Evolutionary conservation across 106 monocot species (phyloP).

Genomic region (Dactylorhiza incarnata): DNA sequence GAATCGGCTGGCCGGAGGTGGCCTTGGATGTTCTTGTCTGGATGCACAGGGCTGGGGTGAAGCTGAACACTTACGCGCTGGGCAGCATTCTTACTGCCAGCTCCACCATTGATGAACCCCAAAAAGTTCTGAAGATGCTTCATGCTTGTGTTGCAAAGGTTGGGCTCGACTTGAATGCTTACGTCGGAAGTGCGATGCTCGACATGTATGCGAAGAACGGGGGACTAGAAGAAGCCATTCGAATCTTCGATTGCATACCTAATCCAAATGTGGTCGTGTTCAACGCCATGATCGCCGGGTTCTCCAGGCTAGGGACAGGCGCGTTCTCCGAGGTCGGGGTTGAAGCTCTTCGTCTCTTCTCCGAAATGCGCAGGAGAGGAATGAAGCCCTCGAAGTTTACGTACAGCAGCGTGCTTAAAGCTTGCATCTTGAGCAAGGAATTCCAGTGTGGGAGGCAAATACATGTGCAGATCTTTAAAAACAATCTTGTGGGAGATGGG

Average conservation of each 20-base stretch:
- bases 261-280: conserved; percentile 31
- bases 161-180: conserved; percentile 31
- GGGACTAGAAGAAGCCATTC: conserved; percentile 33
- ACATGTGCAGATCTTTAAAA: conserved; percentile 36
- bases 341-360: conserved; percentile 29
- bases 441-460: conserved; percentile 35
- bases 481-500: conserved; percentile 30
- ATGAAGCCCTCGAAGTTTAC: conserved; percentile 38
- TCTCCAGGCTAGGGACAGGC: conserved; percentile 23
- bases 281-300: conserved; percentile 52
- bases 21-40: conserved; percentile 26
- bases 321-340: not conserved
- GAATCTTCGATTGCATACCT: conserved; percentile 24
- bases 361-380: conserved; percentile 30
- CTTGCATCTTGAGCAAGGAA: conserved; percentile 21
- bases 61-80: conserved; percentile 22
- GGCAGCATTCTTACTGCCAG: conserved; percentile 24
- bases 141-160: conserved; percentile 37
- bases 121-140: conserved; percentile 24
- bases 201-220: conserved; percentile 36
- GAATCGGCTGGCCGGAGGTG: conserved; percentile 32
- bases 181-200: conserved; percentile 35
- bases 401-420: conserved; percentile 36
- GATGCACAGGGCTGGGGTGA: conserved; percentile 38
- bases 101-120: conserved; percentile 3